Conservation (phyloP, 805 yeast species). For the Yarrowia porcina region DNA sequence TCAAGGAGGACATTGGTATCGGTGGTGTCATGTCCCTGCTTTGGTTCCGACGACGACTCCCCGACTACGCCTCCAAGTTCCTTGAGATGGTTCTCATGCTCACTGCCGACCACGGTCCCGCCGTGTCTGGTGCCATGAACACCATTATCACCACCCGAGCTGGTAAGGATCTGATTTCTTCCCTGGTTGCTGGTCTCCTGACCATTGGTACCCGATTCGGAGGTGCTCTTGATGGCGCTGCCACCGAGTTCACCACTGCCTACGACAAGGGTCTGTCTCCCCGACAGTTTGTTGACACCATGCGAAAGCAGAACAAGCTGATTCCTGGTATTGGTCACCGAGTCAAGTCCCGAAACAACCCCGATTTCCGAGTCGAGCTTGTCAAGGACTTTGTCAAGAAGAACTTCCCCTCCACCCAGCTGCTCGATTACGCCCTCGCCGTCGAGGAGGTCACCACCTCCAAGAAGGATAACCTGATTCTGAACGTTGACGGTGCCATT, state of each 20-base stretch:
- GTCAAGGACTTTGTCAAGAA: slow-evolving; percentile 47
- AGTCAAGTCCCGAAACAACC: slow-evolving; percentile 48
- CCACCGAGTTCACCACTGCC: slow-evolving; percentile 45
- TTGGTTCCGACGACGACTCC: slow-evolving; percentile 48
- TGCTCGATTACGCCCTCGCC: slow-evolving; percentile 47
- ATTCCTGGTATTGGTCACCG: slow-evolving; percentile 49
- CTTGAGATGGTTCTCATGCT: slow-evolving; percentile 50
- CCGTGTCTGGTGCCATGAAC: slow-evolving; percentile 49
- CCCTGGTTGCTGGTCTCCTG: slow-evolving; percentile 45
- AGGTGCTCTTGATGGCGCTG: slow-evolving; percentile 49
- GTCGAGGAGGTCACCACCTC: slow-evolving; percentile 50
- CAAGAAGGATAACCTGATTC: slow-evolving; percentile 47
- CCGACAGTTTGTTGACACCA: slow-evolving; percentile 46
- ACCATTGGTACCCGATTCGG: slow-evolving; percentile 49
- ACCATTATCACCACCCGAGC: slow-evolving; percentile 49
- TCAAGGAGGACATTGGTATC: slow-evolving; percentile 47
- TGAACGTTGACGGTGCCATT: slow-evolving; percentile 47
- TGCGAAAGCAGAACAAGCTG: slow-evolving; percentile 48
- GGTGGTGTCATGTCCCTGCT: slow-evolving; percentile 49
- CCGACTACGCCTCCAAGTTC: slow-evolving; percentile 45
- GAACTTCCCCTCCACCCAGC: slow-evolving; percentile 44
- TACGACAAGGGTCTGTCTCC: slow-evolving; percentile 46
- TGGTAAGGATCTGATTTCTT: slow-evolving; percentile 47
- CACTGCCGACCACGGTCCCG: slow-evolving; percentile 50
- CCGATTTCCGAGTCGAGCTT: slow-evolving; percentile 48